Evolutionary conservation across 2,329 filamentous ascomycete genomes (phyloP).

Genomic region (Fusarium paranaense): DNA sequence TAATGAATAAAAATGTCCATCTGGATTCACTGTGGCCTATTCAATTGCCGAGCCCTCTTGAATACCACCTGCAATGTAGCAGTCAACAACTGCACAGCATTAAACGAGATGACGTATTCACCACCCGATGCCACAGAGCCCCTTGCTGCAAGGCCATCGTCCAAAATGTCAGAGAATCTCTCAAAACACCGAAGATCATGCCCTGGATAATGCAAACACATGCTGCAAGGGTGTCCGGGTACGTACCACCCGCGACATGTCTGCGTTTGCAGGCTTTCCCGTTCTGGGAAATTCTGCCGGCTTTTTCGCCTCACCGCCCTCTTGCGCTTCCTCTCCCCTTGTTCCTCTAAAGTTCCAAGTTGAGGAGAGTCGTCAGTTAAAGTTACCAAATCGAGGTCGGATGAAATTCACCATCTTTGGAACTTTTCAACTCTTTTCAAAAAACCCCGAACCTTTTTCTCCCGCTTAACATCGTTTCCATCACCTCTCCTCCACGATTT

Average conservation of each 20-base stretch:
- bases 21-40: background rate
- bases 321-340: constrained; percentile 19
- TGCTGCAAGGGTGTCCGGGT: constrained; percentile 20
- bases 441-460: background rate
- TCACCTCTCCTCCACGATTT: background rate
- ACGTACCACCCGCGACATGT: constrained; percentile 13
- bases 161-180: constrained; percentile 19
- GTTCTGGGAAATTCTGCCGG: constrained; percentile 35
- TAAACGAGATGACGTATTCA: constrained; percentile 18
- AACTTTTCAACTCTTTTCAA: background rate
- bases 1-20: background rate
- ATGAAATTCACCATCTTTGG: constrained; percentile 16
- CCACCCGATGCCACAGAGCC: constrained; percentile 6
- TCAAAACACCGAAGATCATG: constrained; percentile 18
- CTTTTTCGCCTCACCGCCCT: constrained; percentile 38
- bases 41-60: background rate
- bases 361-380: constrained; percentile 17
- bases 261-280: background rate
- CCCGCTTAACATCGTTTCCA: background rate
- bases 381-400: constrained; percentile 12
- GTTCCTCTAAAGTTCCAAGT: constrained; percentile 8
- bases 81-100: background rate
- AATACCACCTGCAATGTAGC: background rate
- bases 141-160: constrained; percentile 12
- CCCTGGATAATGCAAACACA: constrained; percentile 27